Conservation (phyloP, 83 land plant species). For the Thuja plicata region DNA sequence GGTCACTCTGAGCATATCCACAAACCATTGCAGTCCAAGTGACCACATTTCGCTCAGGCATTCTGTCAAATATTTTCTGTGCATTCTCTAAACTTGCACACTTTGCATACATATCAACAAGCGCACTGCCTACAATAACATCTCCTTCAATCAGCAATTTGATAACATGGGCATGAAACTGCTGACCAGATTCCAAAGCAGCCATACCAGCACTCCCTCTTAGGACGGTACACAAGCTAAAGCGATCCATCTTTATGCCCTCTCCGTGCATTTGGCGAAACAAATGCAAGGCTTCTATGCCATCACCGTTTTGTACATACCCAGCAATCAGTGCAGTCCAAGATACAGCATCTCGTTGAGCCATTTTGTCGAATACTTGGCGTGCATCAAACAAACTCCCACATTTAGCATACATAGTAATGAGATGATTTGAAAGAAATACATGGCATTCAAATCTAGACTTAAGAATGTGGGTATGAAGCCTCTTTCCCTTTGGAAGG, state of each 20-base stretch:
- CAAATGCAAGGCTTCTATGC: constrained; percentile 24
- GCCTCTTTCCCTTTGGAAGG: not conserved
- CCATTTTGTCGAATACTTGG: constrained; percentile 44
- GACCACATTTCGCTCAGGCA: constrained; percentile 6
- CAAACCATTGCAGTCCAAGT: constrained; percentile 12
- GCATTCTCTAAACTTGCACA: not conserved
- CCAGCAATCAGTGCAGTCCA: constrained; percentile 54
- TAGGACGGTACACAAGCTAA: not conserved
- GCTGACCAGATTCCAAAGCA: not conserved
- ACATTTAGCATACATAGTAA: constrained; percentile 57
- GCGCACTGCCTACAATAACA: constrained; percentile 8
- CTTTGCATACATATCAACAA: constrained; percentile 13
- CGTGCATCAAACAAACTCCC: constrained; percentile 39
- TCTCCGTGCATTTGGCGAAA: constrained; percentile 23
- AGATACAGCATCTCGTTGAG: constrained; percentile 37
- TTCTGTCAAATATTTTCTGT: not conserved
- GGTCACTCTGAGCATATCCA: constrained; percentile 8
- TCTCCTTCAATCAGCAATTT: not conserved
- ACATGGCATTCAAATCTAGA: constrained; percentile 7
- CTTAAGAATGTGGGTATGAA: not conserved
- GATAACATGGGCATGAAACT: constrained; percentile 1
- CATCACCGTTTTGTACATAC: constrained; percentile 30
- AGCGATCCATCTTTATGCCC: not conserved
- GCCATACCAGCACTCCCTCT: not conserved
- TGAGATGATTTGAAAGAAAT: constrained; percentile 35